Base-by-base conservation (phyloP, 2,329 filamentous ascomycete species). In the Cladosporium sphaerospermum region DNA sequence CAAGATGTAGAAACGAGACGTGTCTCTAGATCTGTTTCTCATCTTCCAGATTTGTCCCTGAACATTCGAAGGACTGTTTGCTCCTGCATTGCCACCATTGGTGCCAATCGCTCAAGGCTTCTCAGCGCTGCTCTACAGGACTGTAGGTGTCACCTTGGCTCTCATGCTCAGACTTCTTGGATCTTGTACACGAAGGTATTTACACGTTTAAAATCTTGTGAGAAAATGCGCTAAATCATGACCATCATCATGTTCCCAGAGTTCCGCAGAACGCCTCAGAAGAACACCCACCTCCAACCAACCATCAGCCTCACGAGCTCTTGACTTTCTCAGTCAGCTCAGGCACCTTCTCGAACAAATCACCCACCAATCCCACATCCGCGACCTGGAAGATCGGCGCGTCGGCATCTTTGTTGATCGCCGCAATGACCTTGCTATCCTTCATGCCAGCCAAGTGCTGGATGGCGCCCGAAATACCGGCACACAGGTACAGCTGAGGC, bases 361-460 rank as follows among this genome's bases (percentile, higher is more conserved):
- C 93, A 39, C 91, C 92, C 4, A 99, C 92, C 49, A 99, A 76
- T 10, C 93, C 93, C 51, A 97, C 90, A 72, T 99, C 93, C 4
- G 93, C 93, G 55, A 99, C 84, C 74, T 99, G 93, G 79, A 99
- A 99, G 63, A 99, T 99, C 31, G 93, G 93, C 54, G 93, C 93
- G 72, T 99, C 93, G 4, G 84, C 78, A 67, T 99, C 93, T 77
- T 99, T 99, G 79, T 99, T 99, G 68, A 99, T 97, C 11, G 89
- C 89, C 18, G 92, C 93, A 75, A 99, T 99, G 55, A 99, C 93
- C 78, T 99, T 99, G 78, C 90, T 96, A 69, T 99, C 93, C 81
- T 99, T 99, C 93, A 99, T 99, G 68, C 93, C 93, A 32, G 93
- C 93, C 73, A 99, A 73, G 78, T 99, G 93, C 75, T 99, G 93